Base-by-base conservation (phyloP, 176 grass and related monocot genomes). In the Bolboschoenus planiculmis region DNA sequence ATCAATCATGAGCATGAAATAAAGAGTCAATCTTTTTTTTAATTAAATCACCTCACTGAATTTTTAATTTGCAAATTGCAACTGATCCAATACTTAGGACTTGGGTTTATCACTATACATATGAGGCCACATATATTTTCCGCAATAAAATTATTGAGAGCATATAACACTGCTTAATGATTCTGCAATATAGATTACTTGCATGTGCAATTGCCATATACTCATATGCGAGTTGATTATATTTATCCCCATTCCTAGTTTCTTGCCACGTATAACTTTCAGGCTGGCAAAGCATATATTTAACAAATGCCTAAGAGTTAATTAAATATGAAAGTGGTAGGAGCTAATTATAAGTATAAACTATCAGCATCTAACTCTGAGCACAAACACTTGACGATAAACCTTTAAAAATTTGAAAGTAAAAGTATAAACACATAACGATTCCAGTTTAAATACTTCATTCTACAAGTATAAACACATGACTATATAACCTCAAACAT, bases 171-270 rank as follows among this genome's bases (percentile, higher is more conserved):
- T 16, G 24, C 10, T 27, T 4, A 26, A 44, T 23, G 36, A 46
- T 73, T 44, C 3, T 24, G 37, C 21, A 44, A 46, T 43, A 44
- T 6, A 43, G 68, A 73, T 72, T 23, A 27, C 68, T 73, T 73
- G 68, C 68, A 73, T 73, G 40, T 73, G 68, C 68, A 73, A 27
- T 44, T 46, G 40, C 13, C 20, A 71, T 71, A 71, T 43, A 21
- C 20, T 26, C 20, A 71, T 71, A 71, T 43, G 37, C 20, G 66
- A 71, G 66, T 44, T 71, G 66, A 0, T 42, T 21, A 24, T 26
- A 71, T 71, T 24, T 71, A 13, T 71, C 43, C 18, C n/a, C 15
- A 40, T 71, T 43, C 36, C 9, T 71, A 44, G 37, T 71, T 24
- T 71, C 20, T 11, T 71, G 66, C 66, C 66, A 43, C 66, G n/a